Base-by-base conservation (phyloP, 1,284 basidiomycete genomes). In the Grifola frondosa region DNA sequence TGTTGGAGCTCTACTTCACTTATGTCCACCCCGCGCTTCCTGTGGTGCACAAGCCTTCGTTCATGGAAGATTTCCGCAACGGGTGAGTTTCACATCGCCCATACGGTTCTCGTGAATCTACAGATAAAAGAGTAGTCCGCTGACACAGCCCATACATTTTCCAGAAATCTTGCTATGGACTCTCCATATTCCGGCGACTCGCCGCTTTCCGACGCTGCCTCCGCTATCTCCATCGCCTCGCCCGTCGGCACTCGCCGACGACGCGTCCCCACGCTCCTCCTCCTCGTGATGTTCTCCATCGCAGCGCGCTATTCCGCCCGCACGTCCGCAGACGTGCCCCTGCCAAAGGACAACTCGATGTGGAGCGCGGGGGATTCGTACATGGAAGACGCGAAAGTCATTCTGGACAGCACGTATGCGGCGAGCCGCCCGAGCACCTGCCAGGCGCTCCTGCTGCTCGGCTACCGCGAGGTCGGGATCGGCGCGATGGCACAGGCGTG, bases 401-500 rank as follows among this genome's bases (percentile, higher is more conserved):
- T 90, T n/a, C 70, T 92, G 11, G 78, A 85, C 61, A 68, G 68
- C 40, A 73, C 78, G 4, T 88, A 88, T 53, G 77, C 84, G 1
- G 75, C 75, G 15, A 82, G 66, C 69, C 66, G 80, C 12, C 74
- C 87, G 8, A 77, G 80, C 17, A 90, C 85, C 0, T 83, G 82
- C 40, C 89, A 91, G 60, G 81, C 89, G 6, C 66, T 93, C 19
- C 70, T 93, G 5, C 71, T 93, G 19, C 75, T 92, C 65, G 84
- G 84, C 7, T 91, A 88, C 61, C 75, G 90, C 15, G 89, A 93
- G 65, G 78, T 91, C 23, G 90, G 90, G 2, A 87, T 91, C 45
- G 91, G 91, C 19, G 85, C 86, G 12, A 93, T 91, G 91, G 83
- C 85, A 8, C 80, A 87, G 64, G 84, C 88, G 24, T 93, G 91